Base-by-base conservation (phyloP, 2,329 filamentous ascomycete species). In the Cordyceps cicadae region DNA sequence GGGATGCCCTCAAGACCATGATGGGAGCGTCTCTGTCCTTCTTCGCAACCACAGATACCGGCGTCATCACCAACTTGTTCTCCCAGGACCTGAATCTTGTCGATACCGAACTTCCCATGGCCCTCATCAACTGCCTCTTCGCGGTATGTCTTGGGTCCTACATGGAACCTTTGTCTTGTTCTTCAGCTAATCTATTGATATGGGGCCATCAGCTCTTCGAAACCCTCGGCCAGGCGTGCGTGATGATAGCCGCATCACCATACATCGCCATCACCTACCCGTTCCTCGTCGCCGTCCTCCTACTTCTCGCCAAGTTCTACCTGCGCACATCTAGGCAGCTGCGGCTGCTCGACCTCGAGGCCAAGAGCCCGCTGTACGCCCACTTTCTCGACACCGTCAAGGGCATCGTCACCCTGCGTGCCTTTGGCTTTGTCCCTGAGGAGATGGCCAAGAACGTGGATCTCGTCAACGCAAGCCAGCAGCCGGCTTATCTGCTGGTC, bases 321-420 rank as follows among this genome's bases (percentile, higher is more conserved):
- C 72, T 85, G 4, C 75, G 81, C 0, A 87, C 84, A 0, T 86
- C 83, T 0, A 73, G 83, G 0, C 84, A 87, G 67, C 68, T 87
- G 8, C 77, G 84, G 54, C 75, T 85, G 21, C 69, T 87, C 12
- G 84, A 87, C 51, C 75, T 87, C 1, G 85, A 87, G 67, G 77
- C 81, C 1, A 86, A 87, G 64, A 79, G 79, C 0, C 83, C 83
- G 0, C 70, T 86, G 0, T 84, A 82, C 66, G 68, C 74, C 0
- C 73, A 84, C 62, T 85, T 85, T 64, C 72, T 79, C 24, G 82
- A 84, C 64, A 79, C 77, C 5, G 72, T 84, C 39, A 76, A 76
- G 43, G 83, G 82, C 0, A 67, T 85, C 1, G 72, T 75, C 0
- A 84, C 81, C 0, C 73, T 85, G 21, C 76, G 83, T 21, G 81